phyloP scores from a whole-genome alignment of 1,284 basidiomycete genomes.

The Xerocomus nothofagi region DNA sequence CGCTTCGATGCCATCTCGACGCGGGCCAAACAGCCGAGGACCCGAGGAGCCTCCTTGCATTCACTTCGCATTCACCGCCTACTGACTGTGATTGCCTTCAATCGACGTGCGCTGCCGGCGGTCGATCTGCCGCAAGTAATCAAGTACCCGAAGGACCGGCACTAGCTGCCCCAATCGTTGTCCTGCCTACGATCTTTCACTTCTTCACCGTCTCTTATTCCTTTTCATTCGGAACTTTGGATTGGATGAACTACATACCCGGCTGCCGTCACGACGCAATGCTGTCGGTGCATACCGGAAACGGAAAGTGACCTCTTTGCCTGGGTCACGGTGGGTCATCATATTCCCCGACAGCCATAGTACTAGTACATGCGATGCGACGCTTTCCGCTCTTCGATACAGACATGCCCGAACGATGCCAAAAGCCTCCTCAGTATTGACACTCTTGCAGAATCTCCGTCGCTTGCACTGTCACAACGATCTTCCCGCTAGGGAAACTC shows the following conservation, averaged over 20 bases:
- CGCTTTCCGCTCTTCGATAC: background rate
- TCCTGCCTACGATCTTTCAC: conserved; percentile 15
- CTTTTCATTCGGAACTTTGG: conserved; percentile 1
- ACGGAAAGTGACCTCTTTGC: background rate
- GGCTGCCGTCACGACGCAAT: background rate
- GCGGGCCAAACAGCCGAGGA: conserved; percentile 26
- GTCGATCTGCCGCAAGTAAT: conserved; percentile 4
- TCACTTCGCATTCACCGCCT: too few relatives aligned
- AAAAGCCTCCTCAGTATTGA: conserved; percentile 1
- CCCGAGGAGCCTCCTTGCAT: conserved; percentile 28
- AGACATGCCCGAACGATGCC: conserved; percentile 13
- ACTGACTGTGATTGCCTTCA: background rate
- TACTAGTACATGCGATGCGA: background rate
- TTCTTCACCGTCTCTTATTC: background rate
- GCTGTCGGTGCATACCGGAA: background rate
- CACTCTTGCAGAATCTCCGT: conserved; percentile 12
- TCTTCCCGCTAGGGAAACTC: conserved; percentile 51
- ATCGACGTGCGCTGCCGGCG: background rate
- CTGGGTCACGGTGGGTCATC: background rate
- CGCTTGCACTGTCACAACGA: conserved; percentile 46
- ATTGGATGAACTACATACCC: too few relatives aligned
- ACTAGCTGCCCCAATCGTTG: conserved; percentile 4
- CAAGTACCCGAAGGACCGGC: background rate
- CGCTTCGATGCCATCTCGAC: too few relatives aligned
- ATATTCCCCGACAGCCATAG: background rate